These are phyloP conservation scores for Tillandsia fasciculata DNA, from an alignment of 176 grass and related monocot species.

Conservation along the genomic window DNA sequence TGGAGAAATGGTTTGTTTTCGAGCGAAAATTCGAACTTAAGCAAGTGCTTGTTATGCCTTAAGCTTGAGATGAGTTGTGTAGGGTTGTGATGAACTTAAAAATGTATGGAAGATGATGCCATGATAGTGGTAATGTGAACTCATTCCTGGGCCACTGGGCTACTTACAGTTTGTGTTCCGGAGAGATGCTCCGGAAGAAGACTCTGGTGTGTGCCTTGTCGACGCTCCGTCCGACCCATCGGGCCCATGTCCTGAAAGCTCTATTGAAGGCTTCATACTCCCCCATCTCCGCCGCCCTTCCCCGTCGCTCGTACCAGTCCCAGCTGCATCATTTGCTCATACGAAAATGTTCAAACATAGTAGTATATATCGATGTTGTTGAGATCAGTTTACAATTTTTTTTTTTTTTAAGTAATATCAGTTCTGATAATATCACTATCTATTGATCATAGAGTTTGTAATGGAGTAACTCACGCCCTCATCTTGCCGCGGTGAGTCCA, in stretches of 20 bases:
- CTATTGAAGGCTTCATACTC: conserved; percentile 24
- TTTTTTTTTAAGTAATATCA: too few species aligned
- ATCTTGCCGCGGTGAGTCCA: conserved; percentile 61
- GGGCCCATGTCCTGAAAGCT: conserved; percentile 37
- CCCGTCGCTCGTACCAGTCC: conserved; percentile 33
- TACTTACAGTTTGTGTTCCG: conserved; percentile 41
- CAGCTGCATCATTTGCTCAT: conserved; percentile 17
- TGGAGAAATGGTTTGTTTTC: too few species aligned
- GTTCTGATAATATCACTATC: neutral
- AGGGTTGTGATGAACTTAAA: too few species aligned
- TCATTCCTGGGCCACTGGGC: too few species aligned
- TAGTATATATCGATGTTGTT: too few species aligned
- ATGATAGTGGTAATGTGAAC: too few species aligned
- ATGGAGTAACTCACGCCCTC: conserved; percentile 22
- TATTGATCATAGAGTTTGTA: neutral
- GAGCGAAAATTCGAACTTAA: too few species aligned
- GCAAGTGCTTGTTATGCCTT: too few species aligned
- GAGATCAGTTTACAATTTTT: too few species aligned
- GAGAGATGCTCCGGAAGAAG: conserved; percentile 56
- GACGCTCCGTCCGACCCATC: conserved; percentile 33
- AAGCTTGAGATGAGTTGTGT: too few species aligned
- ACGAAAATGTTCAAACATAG: too few species aligned
- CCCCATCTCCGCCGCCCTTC: conserved; percentile 22
- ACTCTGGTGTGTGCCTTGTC: conserved; percentile 23
- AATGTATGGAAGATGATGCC: too few species aligned